These are phyloP conservation scores for Cunninghamia lanceolata DNA, from an alignment of 75 land plant species.

Conservation along the genomic window DNA sequence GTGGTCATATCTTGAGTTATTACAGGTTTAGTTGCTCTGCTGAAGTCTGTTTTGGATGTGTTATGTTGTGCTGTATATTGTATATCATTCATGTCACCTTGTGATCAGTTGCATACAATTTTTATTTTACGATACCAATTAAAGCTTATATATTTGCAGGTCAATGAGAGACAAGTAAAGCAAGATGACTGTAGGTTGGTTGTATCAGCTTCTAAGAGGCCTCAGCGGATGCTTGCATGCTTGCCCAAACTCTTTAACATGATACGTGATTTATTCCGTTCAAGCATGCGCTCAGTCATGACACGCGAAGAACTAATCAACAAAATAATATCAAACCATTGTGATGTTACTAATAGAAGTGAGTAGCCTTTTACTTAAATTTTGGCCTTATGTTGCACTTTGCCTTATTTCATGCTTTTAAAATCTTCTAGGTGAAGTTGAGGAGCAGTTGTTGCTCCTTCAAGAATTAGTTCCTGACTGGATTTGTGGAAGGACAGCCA, in stretches of 20 bases:
- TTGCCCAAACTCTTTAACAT: slow-evolving; percentile 75
- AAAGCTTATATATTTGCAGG: slow-evolving; percentile 27
- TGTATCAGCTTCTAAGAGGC: slow-evolving; percentile 37
- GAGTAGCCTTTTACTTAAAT: neutral
- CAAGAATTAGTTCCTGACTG: slow-evolving; percentile 72
- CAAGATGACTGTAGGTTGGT: slow-evolving; percentile 48
- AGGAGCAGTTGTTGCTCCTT: slow-evolving; percentile 64
- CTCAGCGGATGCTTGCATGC: slow-evolving; percentile 53
- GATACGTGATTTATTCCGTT: slow-evolving; percentile 69
- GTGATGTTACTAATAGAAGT: slow-evolving; percentile 28
- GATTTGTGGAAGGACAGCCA: slow-evolving; percentile 46
- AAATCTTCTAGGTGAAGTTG: slow-evolving; percentile 54
- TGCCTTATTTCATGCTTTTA: neutral
- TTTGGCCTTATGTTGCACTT: neutral
- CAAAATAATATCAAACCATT: slow-evolving; percentile 46
- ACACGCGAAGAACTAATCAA: slow-evolving; percentile 72
- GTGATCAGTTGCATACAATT: neutral
- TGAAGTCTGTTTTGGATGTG: neutral
- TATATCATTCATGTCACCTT: neutral
- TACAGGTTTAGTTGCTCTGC: neutral
- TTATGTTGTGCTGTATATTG: neutral
- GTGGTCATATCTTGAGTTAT: neutral
- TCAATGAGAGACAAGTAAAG: slow-evolving; percentile 65
- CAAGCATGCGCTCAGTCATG: slow-evolving; percentile 53
- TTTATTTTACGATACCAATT: neutral